Conservation (phyloP, 2,329 filamentous ascomycete species). For the Diplodia seriata region DNA sequence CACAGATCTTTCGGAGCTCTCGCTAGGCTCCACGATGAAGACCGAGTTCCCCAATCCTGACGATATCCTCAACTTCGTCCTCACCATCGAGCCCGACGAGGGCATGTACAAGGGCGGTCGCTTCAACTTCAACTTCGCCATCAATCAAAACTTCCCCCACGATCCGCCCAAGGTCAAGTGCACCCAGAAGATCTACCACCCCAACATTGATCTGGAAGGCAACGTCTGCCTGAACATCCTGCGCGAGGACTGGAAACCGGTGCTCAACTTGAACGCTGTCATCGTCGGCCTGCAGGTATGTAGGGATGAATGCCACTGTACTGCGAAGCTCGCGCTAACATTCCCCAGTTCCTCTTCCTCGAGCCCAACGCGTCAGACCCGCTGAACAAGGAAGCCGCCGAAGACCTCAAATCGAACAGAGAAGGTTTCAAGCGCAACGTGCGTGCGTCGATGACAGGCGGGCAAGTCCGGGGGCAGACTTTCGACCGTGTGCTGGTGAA, state of each 20-base stretch:
- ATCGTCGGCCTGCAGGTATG: constrained; percentile 88
- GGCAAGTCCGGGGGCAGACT: constrained; percentile 70
- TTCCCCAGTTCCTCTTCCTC: constrained; percentile 84
- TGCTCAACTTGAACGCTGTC: constrained; percentile 93
- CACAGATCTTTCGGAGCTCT: constrained; percentile 80
- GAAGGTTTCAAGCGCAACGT: constrained; percentile 95
- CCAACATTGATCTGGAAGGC: constrained; percentile 96
- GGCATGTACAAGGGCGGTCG: constrained; percentile 85
- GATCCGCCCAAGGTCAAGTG: constrained; percentile 98
- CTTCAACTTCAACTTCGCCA: constrained; percentile 90
- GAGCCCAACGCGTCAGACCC: constrained; percentile 97
- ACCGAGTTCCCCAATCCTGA: constrained; percentile 82
- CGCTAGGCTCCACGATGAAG: constrained; percentile 79
- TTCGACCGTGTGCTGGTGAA: constrained; percentile 73
- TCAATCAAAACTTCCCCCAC: constrained; percentile 95
- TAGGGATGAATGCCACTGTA: constrained; percentile 13
- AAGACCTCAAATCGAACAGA: constrained; percentile 83
- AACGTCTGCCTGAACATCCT: constrained; percentile 98
- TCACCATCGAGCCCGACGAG: constrained; percentile 85
- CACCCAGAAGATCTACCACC: constrained; percentile 98
- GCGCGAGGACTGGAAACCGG: constrained; percentile 98
- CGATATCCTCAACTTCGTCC: constrained; percentile 83
- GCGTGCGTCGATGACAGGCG: constrained; percentile 80
- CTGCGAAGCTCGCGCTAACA: constrained; percentile 32
- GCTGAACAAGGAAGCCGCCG: constrained; percentile 97